phyloP scores from a whole-genome alignment of 345 rosid genomes.

The Theobroma cacao region DNA sequence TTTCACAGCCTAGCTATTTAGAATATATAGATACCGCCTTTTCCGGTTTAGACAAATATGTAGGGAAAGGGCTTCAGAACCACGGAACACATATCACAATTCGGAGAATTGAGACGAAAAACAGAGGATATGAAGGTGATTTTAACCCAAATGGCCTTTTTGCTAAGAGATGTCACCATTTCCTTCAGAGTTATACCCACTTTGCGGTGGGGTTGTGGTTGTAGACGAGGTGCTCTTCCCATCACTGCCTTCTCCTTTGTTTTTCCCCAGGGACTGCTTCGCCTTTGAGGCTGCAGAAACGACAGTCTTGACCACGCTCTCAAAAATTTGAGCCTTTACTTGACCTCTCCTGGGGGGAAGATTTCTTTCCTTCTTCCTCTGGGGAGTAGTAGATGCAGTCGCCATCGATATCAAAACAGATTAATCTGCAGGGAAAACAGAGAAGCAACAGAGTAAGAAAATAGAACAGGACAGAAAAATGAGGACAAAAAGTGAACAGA shows the following conservation, averaged over 20 bases:
- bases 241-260: neutral
- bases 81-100: neutral
- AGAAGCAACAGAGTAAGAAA: neutral
- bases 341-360: slow-evolving; percentile 22
- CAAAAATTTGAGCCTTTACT: slow-evolving; percentile 25
- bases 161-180: slow-evolving; percentile 8
- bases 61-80: neutral
- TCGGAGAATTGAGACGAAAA: neutral
- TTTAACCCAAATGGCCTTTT: neutral
- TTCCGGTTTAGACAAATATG: neutral
- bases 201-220: slow-evolving; percentile 22
- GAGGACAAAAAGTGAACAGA: neutral
- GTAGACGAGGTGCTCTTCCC: slow-evolving; percentile 2
- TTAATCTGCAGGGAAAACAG: neutral
- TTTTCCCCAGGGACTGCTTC: neutral
- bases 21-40: neutral
- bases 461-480: neutral
- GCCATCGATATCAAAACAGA: neutral
- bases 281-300: neutral
- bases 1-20: neutral
- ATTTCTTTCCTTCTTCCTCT: slow-evolving; percentile 6
- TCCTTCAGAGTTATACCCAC: slow-evolving; percentile 12
- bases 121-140: neutral
- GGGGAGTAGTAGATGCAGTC: neutral
- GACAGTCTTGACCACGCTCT: slow-evolving; percentile 9